phyloP scores from a whole-genome alignment of 306 rosid genomes.

The Quercus glauca region DNA sequence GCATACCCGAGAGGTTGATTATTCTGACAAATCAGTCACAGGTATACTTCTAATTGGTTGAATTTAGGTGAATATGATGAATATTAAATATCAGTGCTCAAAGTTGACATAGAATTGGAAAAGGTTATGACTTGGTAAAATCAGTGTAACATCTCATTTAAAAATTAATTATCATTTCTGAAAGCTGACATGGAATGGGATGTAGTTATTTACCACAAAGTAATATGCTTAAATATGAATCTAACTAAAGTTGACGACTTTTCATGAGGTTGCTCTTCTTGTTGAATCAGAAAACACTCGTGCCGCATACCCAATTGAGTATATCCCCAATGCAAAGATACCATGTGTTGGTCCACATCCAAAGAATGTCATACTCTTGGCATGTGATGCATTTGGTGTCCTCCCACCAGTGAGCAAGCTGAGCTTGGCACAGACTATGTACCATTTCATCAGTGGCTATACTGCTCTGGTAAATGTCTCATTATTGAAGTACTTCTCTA shows the following conservation, averaged over 20 bases:
- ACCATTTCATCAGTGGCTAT: conserved; percentile 93
- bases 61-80: background rate
- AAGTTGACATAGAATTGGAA: background rate
- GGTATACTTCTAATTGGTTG: conserved; percentile 33
- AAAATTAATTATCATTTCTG: background rate
- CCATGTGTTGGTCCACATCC: conserved; percentile 94
- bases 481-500: background rate
- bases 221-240: background rate
- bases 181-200: background rate
- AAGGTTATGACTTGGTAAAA: background rate
- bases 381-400: conserved; percentile 96
- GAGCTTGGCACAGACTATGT: conserved; percentile 87
- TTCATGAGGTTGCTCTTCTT: background rate
- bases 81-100: background rate
- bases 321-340: conserved; percentile 81
- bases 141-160: background rate
- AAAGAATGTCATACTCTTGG: conserved; percentile 81
- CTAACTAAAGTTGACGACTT: background rate
- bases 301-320: conserved; percentile 87
- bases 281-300: conserved; percentile 73
- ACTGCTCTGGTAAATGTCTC: conserved; percentile 71
- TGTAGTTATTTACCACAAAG: background rate
- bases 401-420: conserved; percentile 94
- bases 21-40: conserved; percentile 77
- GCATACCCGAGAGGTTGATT: conserved; percentile 78